Conservation (phyloP, 768 basidiomycete genomes). For the Trametes elegans region DNA sequence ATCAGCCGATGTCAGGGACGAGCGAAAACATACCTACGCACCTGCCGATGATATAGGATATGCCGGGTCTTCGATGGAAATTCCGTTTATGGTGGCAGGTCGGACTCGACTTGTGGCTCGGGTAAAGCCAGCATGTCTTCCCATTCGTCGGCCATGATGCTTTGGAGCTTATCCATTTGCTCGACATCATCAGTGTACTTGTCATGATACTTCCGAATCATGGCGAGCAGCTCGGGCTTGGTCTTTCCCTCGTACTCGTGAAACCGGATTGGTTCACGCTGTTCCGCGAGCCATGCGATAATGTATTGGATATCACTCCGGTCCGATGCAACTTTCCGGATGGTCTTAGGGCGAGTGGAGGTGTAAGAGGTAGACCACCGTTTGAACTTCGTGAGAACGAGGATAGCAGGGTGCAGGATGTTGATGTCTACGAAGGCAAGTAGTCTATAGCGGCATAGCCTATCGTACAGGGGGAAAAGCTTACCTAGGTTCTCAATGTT, state of each 20-base stretch:
- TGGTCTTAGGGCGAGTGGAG: slow-evolving; percentile 9
- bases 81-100: not conserved
- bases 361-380: slow-evolving; percentile 9
- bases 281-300: slow-evolving; percentile 4
- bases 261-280: not conserved
- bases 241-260: slow-evolving; percentile 10
- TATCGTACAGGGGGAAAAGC: not conserved
- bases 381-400: slow-evolving; percentile 15
- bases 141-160: slow-evolving; percentile 13
- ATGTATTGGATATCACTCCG: slow-evolving; percentile 6
- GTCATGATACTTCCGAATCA: slow-evolving; percentile 12
- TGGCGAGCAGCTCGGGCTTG: slow-evolving; percentile 8
- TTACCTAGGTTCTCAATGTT: not conserved
- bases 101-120: not conserved
- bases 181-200: slow-evolving; percentile 6
- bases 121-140: slow-evolving; percentile 8
- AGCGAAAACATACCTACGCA: not conserved
- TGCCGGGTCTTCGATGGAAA: not conserved
- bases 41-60: not conserved
- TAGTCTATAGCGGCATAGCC: too few species aligned
- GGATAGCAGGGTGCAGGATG: slow-evolving; percentile 12
- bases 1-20: not conserved
- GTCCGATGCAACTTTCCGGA: slow-evolving; percentile 3
- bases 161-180: slow-evolving; percentile 1
- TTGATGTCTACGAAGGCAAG: not conserved